A percentile compares a stretch with the other conserved stretches of the same genome.
Conservation (phyloP, 2,329 filamentous ascomycete species). For the Volutella citrinella region DNA sequence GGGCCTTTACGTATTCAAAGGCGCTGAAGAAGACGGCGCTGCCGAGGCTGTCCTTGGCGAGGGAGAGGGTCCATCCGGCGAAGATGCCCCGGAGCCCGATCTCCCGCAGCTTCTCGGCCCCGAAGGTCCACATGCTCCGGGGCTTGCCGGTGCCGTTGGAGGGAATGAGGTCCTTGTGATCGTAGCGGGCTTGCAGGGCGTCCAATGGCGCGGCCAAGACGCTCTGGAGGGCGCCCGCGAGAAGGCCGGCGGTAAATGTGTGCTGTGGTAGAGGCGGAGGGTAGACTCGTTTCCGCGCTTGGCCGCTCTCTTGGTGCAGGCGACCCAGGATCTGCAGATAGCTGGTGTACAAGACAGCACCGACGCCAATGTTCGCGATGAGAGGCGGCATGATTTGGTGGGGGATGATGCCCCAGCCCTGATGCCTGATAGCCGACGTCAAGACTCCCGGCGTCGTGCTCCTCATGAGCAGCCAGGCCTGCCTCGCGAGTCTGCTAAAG, state of each 20-base stretch:
- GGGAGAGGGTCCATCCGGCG: slow-evolving; percentile 67
- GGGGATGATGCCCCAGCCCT: slow-evolving; percentile 72
- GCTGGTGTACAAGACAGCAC: slow-evolving; percentile 71
- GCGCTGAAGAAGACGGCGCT: slow-evolving; percentile 70
- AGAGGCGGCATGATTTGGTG: slow-evolving; percentile 76
- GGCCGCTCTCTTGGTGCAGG: slow-evolving; percentile 62
- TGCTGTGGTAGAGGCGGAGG: slow-evolving; percentile 62
- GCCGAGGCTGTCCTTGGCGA: slow-evolving; percentile 68
- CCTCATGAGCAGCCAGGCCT: slow-evolving; percentile 50
- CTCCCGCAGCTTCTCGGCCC: slow-evolving; percentile 59
- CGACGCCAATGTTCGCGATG: slow-evolving; percentile 70
- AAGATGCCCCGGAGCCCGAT: slow-evolving; percentile 72
- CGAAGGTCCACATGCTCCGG: slow-evolving; percentile 72
- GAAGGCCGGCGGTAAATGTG: slow-evolving; percentile 67
- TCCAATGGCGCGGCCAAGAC: slow-evolving; percentile 72
- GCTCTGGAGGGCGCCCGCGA: slow-evolving; percentile 68
- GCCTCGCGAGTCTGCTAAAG: slow-evolving; percentile 32
- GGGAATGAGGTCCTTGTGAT: slow-evolving; percentile 49
- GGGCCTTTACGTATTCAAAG: slow-evolving; percentile 75
- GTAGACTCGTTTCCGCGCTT: slow-evolving; percentile 60
- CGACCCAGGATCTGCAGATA: slow-evolving; percentile 68
- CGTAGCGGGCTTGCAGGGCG: slow-evolving; percentile 71
- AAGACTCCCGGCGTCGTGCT: slow-evolving; percentile 69
- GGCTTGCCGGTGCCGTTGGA: slow-evolving; percentile 39
- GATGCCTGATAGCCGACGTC: slow-evolving; percentile 61